Conservation (phyloP, 2,329 filamentous ascomycete genomes). For the Penicillium sclerotigenum region DNA sequence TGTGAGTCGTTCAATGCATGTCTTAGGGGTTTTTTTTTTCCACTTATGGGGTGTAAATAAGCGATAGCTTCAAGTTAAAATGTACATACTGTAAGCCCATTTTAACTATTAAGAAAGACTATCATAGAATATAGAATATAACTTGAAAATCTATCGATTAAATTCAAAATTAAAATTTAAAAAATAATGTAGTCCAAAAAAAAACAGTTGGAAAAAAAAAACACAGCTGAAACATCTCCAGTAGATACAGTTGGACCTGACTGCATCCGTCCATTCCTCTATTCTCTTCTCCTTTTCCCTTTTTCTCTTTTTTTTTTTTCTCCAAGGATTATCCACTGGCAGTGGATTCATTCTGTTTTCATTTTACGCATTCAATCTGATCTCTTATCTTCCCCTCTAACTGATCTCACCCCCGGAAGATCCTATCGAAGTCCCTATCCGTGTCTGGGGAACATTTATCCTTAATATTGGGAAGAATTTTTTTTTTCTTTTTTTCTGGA, state of each 20-base stretch:
- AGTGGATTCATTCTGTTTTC: background rate
- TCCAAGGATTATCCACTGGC: background rate
- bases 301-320: background rate
- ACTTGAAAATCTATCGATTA: background rate
- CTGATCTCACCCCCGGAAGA: background rate
- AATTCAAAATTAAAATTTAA: background rate
- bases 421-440: background rate
- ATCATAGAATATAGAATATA: background rate
- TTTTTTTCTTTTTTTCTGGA: too few species aligned
- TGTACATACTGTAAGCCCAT: too few species aligned
- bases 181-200: background rate
- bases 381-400: background rate
- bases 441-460: background rate
- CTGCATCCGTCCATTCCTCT: conserved; percentile 27
- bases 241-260: conserved; percentile 4
- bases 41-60: background rate
- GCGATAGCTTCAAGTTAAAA: background rate
- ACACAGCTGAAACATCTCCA: conserved; percentile 1
- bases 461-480: conserved; percentile 2
- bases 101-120: background rate
- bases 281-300: conserved; percentile 6
- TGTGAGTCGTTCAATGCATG: background rate
- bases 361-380: background rate
- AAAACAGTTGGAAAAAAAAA: background rate
- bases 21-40: background rate